Percentiles rank a stretch among this genome's conserved stretches.
phyloP scores from a whole-genome alignment of 805 yeast genomes.

The Saccharomycopsis capsularis region DNA sequence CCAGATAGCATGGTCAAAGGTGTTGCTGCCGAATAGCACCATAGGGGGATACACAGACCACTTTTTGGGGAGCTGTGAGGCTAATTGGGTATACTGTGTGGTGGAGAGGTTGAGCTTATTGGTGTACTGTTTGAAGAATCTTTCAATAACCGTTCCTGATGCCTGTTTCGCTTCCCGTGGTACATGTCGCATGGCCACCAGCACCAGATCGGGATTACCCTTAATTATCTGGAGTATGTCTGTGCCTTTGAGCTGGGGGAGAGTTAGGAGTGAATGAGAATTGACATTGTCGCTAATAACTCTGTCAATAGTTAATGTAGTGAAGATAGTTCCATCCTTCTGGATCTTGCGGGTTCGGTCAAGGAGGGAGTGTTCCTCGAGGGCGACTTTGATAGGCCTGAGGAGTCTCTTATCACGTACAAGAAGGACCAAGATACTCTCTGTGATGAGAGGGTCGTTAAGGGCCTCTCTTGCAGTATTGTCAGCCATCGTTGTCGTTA shows the following conservation, averaged over 20 bases:
- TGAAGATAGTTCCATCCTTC: background rate
- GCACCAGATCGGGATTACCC: too few species aligned
- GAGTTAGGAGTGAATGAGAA: too few species aligned
- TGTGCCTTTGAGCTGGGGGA: background rate
- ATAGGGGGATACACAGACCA: conserved; percentile 65
- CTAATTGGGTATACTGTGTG: background rate
- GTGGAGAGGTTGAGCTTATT: background rate
- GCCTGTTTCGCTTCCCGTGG: too few species aligned
- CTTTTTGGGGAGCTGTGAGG: conserved; percentile 38
- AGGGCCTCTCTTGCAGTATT: too few species aligned
- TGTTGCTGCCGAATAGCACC: conserved; percentile 44
- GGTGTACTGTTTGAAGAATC: background rate
- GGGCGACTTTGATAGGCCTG: background rate
- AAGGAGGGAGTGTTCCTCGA: background rate
- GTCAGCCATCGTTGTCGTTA: too few species aligned
- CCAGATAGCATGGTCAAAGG: conserved; percentile 6
- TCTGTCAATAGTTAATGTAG: background rate
- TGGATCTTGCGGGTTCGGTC: background rate
- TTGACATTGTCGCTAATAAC: background rate
- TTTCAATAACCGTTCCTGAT: background rate
- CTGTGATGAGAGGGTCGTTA: too few species aligned
- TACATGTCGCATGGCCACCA: too few species aligned
- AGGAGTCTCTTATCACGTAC: background rate
- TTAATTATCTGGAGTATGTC: background rate
- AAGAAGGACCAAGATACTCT: background rate